phyloP scores from a whole-genome alignment of 805 yeast species.

The Ogataea paradorogensis region DNA sequence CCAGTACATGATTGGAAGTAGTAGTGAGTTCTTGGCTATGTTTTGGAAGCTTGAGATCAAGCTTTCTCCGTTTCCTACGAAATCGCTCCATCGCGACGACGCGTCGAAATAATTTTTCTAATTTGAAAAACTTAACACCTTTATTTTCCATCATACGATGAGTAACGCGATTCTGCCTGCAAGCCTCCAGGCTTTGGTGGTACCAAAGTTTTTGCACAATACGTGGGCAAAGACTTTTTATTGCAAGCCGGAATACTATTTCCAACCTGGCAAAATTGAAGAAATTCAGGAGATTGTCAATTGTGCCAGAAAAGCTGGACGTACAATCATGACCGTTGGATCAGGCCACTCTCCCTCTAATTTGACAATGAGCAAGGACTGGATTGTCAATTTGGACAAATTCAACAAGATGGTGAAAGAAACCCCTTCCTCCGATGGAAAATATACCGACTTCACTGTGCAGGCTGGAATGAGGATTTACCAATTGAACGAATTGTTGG shows the following conservation, averaged over 20 bases:
- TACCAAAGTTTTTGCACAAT: slow-evolving; percentile 45
- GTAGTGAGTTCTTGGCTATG: not conserved
- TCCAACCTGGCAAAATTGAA: slow-evolving; percentile 72
- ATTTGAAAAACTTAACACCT: not conserved
- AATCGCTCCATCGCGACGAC: slow-evolving; percentile 4
- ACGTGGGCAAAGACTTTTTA: slow-evolving; percentile 93
- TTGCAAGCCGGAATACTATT: slow-evolving; percentile 71
- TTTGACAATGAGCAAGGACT: slow-evolving; percentile 80
- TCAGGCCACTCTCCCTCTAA: slow-evolving; percentile 95
- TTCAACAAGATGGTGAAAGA: slow-evolving; percentile 50
- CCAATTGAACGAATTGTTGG: slow-evolving; percentile 68
- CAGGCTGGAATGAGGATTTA: slow-evolving; percentile 86
- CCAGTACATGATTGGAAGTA: not conserved
- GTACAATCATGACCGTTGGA: slow-evolving; percentile 81
- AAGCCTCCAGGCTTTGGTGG: slow-evolving; percentile 29
- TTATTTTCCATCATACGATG: slow-evolving; percentile 1
- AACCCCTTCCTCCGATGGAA: slow-evolving; percentile 50
- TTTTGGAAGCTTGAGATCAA: not conserved
- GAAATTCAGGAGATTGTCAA: slow-evolving; percentile 66
- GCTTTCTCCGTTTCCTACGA: not conserved
- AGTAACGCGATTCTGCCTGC: slow-evolving; percentile 22
- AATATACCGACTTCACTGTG: slow-evolving; percentile 86
- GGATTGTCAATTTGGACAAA: slow-evolving; percentile 85
- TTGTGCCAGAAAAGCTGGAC: slow-evolving; percentile 55
- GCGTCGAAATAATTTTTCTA: slow-evolving; percentile 7